Conservation (phyloP, 805 yeast species). For the Kluyveromyces dobzhanskii region DNA sequence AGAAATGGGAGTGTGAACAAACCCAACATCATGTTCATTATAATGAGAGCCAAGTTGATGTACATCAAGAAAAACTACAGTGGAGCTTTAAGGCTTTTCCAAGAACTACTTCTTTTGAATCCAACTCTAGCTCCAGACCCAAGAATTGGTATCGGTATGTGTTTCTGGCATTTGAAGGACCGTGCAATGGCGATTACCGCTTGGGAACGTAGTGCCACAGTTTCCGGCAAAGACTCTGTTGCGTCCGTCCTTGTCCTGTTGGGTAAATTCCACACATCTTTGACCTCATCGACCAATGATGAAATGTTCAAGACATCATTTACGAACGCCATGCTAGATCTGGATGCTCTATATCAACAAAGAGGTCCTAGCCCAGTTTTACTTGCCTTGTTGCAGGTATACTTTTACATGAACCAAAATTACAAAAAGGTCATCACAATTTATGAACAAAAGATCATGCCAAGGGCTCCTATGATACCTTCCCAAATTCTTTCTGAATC, state of each 20-base stretch:
- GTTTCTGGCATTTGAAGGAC: conserved; percentile 85
- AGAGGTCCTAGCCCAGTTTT: conserved; percentile 50
- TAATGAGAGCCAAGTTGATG: conserved; percentile 78
- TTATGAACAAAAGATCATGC: conserved; percentile 39
- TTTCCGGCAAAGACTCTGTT: conserved; percentile 50
- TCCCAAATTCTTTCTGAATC: conserved; percentile 49
- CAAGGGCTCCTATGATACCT: conserved; percentile 28
- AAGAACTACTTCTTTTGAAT: conserved; percentile 65
- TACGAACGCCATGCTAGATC: conserved; percentile 44
- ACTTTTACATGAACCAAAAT: conserved; percentile 61
- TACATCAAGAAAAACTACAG: conserved; percentile 65
- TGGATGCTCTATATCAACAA: conserved; percentile 30
- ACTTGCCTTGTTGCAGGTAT: conserved; percentile 58
- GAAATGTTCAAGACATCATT: conserved; percentile 57
- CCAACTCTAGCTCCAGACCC: conserved; percentile 86
- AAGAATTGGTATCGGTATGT: conserved; percentile 87
- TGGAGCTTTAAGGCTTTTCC: conserved; percentile 73
- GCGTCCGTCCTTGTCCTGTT: conserved; percentile 61
- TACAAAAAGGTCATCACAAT: conserved; percentile 49
- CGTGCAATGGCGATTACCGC: conserved; percentile 66
- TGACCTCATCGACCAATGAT: conserved; percentile 37
- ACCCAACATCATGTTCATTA: conserved; percentile 62
- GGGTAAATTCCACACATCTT: conserved; percentile 57
- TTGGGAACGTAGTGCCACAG: conserved; percentile 71
- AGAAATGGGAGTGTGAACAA: conserved; percentile 36